Evolutionary conservation across 2,329 filamentous ascomycete species (phyloP).

Genomic region (Rachicladosporium sp.): DNA sequence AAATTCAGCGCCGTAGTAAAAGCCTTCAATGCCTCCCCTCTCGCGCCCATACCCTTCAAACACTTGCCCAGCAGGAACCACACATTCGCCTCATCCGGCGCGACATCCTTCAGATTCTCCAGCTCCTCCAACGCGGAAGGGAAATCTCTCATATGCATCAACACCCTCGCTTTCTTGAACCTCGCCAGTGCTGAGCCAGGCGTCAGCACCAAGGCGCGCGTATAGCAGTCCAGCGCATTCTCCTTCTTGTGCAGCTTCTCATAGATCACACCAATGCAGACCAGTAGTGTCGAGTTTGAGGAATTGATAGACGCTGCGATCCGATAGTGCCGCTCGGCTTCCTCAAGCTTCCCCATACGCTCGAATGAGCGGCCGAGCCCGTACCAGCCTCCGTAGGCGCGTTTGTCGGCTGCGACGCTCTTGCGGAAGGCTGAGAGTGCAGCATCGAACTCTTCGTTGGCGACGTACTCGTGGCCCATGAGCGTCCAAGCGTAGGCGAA

Average conservation of each 20-base stretch:
- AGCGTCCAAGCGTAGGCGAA: conserved; percentile 95
- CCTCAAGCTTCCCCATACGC: conserved; percentile 43
- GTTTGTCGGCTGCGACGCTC: conserved; percentile 71
- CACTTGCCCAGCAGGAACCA: conserved; percentile 84
- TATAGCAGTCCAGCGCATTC: conserved; percentile 69
- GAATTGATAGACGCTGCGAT: conserved; percentile 83
- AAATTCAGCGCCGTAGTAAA: conserved; percentile 91
- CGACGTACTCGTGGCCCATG: conserved; percentile 89
- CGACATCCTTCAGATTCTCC: conserved; percentile 76
- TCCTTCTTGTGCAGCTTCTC: conserved; percentile 78
- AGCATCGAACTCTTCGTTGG: conserved; percentile 95
- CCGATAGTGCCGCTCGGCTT: conserved; percentile 83
- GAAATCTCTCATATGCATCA: conserved; percentile 62
- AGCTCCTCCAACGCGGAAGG: conserved; percentile 69
- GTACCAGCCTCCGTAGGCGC: conserved; percentile 98
- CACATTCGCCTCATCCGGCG: conserved; percentile 88
- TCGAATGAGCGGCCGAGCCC: conserved; percentile 61
- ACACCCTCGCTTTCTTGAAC: conserved; percentile 82
- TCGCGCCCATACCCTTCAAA: conserved; percentile 47
- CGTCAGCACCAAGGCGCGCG: conserved; percentile 67
- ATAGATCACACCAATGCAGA: conserved; percentile 75
- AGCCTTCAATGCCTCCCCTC: conserved; percentile 71
- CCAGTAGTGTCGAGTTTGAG: conserved; percentile 82
- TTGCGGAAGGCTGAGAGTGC: conserved; percentile 76
- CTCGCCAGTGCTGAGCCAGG: conserved; percentile 71